phyloP scores from a whole-genome alignment of 2,329 filamentous ascomycete species.

The Tolypocladium nubicola region DNA sequence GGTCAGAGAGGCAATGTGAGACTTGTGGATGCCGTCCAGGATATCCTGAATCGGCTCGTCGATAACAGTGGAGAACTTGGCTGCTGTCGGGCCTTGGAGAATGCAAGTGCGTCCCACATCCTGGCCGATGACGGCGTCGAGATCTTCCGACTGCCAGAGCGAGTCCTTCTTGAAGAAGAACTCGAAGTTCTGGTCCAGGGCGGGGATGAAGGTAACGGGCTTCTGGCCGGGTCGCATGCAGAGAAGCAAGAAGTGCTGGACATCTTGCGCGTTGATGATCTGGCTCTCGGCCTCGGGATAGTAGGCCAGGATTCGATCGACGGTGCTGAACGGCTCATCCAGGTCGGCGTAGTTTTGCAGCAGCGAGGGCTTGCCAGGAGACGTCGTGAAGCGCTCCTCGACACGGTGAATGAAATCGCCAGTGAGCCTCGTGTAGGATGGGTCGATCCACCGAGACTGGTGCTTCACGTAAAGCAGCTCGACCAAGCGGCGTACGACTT shows the following conservation, averaged over 20 bases:
- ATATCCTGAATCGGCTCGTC: conserved; percentile 96
- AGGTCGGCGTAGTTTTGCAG: conserved; percentile 88
- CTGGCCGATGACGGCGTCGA: conserved; percentile 90
- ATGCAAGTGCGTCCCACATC: conserved; percentile 96
- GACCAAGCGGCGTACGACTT: conserved; percentile 78
- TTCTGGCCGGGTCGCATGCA: conserved; percentile 91
- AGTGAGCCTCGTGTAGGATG: conserved; percentile 69
- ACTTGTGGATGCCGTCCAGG: conserved; percentile 78
- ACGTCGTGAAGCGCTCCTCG: conserved; percentile 87
- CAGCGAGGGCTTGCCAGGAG: conserved; percentile 60
- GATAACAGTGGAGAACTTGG: conserved; percentile 76
- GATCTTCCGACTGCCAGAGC: conserved; percentile 95
- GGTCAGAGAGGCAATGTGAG: conserved; percentile 72
- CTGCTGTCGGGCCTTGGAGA: conserved; percentile 87
- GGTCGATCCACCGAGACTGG: conserved; percentile 84
- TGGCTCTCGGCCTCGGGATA: conserved; percentile 84
- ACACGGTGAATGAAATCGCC: conserved; percentile 95
- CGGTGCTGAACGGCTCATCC: conserved; percentile 64
- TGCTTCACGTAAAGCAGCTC: conserved; percentile 88
- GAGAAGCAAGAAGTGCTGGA: conserved; percentile 89
- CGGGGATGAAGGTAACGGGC: conserved; percentile 89
- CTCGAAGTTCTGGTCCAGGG: conserved; percentile 95
- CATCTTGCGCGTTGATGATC: conserved; percentile 96
- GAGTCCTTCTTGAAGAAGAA: conserved; percentile 99
- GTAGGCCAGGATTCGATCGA: conserved; percentile 68